Evolutionary conservation across 805 yeast genomes (phyloP).

Genomic region (Hermanozyma aechmeae): DNA sequence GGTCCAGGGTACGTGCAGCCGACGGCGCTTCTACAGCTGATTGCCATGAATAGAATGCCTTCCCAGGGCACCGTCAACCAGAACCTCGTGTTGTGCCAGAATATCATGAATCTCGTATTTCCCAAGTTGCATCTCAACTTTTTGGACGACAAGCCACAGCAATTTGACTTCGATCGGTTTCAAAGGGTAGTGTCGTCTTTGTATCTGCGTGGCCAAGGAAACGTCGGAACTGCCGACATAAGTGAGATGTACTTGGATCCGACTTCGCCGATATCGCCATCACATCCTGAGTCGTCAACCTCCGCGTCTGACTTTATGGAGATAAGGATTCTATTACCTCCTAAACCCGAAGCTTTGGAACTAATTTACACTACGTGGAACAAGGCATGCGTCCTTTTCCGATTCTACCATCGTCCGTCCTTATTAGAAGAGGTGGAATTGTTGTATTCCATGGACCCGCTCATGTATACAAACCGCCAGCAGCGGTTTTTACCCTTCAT

Average conservation of each 20-base stretch:
- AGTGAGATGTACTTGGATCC: conserved; percentile 15
- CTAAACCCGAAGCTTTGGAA: conserved; percentile 61
- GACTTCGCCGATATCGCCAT: conserved; percentile 11
- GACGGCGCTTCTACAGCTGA: conserved; percentile 9
- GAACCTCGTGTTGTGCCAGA: conserved; percentile 20
- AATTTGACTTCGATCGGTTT: conserved; percentile 26
- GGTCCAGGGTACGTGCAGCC: conserved; percentile 3
- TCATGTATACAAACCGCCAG: conserved; percentile 62
- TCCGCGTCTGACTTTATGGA: conserved; percentile 18
- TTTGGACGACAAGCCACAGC: conserved; percentile 19
- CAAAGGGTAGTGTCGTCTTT: conserved; percentile 15
- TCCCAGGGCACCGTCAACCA: conserved; percentile 6
- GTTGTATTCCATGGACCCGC: conserved; percentile 68
- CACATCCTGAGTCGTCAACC: conserved; percentile 15
- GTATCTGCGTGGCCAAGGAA: conserved; percentile 10
- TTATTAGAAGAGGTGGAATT: conserved; percentile 66
- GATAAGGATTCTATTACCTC: conserved; percentile 62
- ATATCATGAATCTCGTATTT: conserved; percentile 22
- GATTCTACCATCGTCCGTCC: conserved; percentile 82
- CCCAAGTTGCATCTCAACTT: conserved; percentile 27
- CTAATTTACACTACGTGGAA: conserved; percentile 74
- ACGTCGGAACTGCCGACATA: conserved; percentile 16
- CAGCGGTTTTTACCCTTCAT: conserved; percentile 69
- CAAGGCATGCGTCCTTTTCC: conserved; percentile 74
- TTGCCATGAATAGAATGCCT: conserved; percentile 8